A percentile compares a stretch with the other conserved stretches of the same genome.
Evolutionary conservation across 2,329 filamentous ascomycete species (phyloP).

Genomic region (Lasiodiplodia hormozganensis): DNA sequence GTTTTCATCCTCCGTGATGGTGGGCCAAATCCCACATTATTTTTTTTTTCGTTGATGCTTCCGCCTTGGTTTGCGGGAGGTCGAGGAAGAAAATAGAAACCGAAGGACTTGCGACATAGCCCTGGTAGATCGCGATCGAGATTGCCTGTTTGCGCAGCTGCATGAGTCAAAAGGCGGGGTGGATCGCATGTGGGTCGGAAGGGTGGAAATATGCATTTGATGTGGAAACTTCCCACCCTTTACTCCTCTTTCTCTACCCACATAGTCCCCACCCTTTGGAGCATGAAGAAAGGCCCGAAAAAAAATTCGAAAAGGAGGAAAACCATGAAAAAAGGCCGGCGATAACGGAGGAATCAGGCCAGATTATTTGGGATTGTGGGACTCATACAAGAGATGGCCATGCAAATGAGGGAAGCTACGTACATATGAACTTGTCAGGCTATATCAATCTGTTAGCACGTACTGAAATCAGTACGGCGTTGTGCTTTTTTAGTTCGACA

Average conservation of each 20-base stretch:
- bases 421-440: not conserved
- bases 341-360: not conserved
- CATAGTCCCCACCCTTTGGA: not conserved
- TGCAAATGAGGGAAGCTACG: not conserved
- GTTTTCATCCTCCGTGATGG: not conserved
- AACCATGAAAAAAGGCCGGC: not conserved
- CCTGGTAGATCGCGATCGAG: not conserved
- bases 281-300: not conserved
- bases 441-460: too few species aligned
- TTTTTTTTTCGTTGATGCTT: slow-evolving; percentile 22
- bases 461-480: too few species aligned
- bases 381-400: not conserved
- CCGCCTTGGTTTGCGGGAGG: not conserved
- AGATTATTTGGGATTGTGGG: not conserved
- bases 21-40: slow-evolving; percentile 22
- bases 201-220: not conserved
- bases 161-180: not conserved
- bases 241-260: not conserved
- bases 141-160: not conserved
- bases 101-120: not conserved
- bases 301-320: not conserved
- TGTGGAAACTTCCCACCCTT: not conserved
- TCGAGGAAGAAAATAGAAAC: slow-evolving; percentile 4
- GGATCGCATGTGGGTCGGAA: not conserved
- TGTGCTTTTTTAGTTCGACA: too few species aligned